A percentile compares a stretch with the other conserved stretches of the same genome.
Evolutionary conservation across 805 yeast genomes (phyloP).

Genomic region (Barnettozyma californica): DNA sequence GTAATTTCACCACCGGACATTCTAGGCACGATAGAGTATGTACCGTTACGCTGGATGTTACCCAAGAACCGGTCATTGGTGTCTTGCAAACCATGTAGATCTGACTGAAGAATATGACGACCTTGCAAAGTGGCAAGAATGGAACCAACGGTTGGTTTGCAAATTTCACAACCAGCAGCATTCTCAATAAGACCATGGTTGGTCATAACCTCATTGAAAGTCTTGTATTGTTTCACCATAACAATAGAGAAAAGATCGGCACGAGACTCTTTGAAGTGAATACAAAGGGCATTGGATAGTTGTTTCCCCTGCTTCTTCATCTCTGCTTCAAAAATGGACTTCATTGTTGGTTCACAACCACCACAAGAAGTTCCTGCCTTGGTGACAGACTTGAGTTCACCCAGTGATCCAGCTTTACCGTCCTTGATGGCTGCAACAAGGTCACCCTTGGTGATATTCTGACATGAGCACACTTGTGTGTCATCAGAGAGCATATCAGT

Average conservation of each 20-base stretch:
- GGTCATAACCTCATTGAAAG: constrained; percentile 28
- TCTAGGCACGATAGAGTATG: constrained; percentile 34
- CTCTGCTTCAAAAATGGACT: constrained; percentile 31
- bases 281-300: constrained; percentile 29
- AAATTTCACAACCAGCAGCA: constrained; percentile 33
- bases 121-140: constrained; percentile 31
- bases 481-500: constrained; percentile 28
- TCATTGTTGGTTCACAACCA: constrained; percentile 34
- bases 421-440: constrained; percentile 27
- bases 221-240: constrained; percentile 29
- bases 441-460: constrained; percentile 30
- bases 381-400: constrained; percentile 30
- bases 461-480: constrained; percentile 34
- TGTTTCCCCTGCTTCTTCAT: constrained; percentile 32
- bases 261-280: constrained; percentile 31
- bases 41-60: constrained; percentile 34
- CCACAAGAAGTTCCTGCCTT: constrained; percentile 37
- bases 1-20: constrained; percentile 36
- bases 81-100: constrained; percentile 32
- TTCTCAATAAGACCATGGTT: constrained; percentile 25
- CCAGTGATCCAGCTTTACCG: constrained; percentile 26
- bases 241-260: constrained; percentile 31
- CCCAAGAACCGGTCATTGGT: constrained; percentile 34
- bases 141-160: constrained; percentile 34
- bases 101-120: constrained; percentile 27